phyloP scores from a whole-genome alignment of 1,284 basidiomycete species.

The Cronartium quercuum region DNA sequence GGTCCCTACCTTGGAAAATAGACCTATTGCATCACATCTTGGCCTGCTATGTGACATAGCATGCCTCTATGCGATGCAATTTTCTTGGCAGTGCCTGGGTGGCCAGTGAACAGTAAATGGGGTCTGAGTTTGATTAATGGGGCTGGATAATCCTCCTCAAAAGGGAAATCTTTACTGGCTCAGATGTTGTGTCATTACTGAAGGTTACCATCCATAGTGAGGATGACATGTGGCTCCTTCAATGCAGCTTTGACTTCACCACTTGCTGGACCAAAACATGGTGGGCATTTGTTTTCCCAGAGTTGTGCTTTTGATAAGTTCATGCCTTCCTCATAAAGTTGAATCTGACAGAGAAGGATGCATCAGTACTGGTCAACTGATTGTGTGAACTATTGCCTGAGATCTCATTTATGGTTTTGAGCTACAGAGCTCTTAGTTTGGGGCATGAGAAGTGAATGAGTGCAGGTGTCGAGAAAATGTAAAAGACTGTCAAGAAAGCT shows the following conservation, averaged over 20 bases:
- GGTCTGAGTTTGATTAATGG: constrained; percentile 1
- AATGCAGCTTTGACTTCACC: neutral
- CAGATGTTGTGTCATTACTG: constrained; percentile 1
- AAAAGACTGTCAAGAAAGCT: neutral
- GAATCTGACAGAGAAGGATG: neutral
- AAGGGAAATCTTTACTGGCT: constrained; percentile 1
- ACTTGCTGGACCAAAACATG: neutral
- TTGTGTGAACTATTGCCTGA: neutral
- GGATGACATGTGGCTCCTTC: neutral
- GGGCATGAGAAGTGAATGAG: neutral
- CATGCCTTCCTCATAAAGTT: neutral
- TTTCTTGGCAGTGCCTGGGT: too few relatives aligned
- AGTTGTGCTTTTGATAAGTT: neutral
- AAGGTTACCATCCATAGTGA: constrained; percentile 5
- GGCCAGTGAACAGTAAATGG: too few relatives aligned
- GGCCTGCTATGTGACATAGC: too few relatives aligned
- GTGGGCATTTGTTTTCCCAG: neutral
- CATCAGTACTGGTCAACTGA: neutral
- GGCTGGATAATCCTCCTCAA: neutral
- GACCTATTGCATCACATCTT: too few relatives aligned
- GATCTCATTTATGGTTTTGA: neutral
- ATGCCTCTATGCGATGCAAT: too few relatives aligned
- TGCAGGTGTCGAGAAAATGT: neutral
- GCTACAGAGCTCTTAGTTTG: neutral
- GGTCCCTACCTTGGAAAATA: too few relatives aligned